Base-by-base conservation (phyloP, 148 eudicot species). In the Polygonum maritimum region DNA sequence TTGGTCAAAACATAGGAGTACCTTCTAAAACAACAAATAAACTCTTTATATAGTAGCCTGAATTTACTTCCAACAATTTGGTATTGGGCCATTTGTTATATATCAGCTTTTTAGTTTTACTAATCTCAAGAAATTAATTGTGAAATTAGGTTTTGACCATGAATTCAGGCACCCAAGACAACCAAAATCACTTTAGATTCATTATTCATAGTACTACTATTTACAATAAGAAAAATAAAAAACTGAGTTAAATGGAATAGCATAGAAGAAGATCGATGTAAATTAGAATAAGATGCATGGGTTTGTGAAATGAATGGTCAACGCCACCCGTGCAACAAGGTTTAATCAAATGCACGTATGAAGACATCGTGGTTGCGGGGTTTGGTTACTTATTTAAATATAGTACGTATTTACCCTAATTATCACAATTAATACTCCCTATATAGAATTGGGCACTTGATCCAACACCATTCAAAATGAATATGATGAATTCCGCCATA, bases 351-450 rank as follows among this genome's bases (percentile, higher is more conserved):
- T 67, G 71, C 71, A 67, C 71, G 71, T 67, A 67, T 67, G 71
- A 67, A 67, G 71, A 67, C 71, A 67, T 67, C 71, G 71, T 67
- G 71, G 71, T 67, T 67, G 71, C 71, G 44, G 71, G 69, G 71
- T 67, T 67, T 36, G 19, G 19, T 67, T 67, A 67, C 7, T 67
- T 67, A 13, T 36, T 36, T 67, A 35, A 63, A 63, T 67, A 67
- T 1, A 35, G 11, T 67, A 2, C 33, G 35, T 33, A 14, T 31
- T 74, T 18, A 75, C 55, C 40, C 7, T 38, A 54, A 54, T 55
- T n/a, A 54, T 26, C 31, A 26, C 31, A 26, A 26, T 26, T 26
- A 26, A 26, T 26, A 26, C 31, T 26, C 31, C 31, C 31, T 26
- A 26, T 26, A 48, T 11, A 31, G 16, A 72, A 48, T 4, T 26